A percentile compares a stretch with the other conserved stretches of the same genome.
These are phyloP conservation scores for Cladosporium oxysporum DNA, from an alignment of 2,329 filamentous ascomycete species.

Conservation along the genomic window DNA sequence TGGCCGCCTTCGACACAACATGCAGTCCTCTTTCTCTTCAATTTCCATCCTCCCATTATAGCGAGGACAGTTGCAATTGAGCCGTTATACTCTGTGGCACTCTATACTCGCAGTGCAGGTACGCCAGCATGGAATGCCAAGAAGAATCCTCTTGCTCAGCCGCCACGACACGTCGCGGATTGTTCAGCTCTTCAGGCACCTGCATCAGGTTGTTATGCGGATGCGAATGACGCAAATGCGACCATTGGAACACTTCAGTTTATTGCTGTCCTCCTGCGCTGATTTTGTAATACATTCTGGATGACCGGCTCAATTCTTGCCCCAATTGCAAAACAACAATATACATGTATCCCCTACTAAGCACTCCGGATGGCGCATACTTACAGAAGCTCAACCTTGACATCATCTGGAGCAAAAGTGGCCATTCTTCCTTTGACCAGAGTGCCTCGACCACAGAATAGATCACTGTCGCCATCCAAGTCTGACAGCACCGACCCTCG, in stretches of 20 bases:
- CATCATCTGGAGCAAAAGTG: not conserved
- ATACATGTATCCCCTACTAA: not conserved
- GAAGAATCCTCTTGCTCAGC: conserved; percentile 8
- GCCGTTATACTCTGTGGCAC: not conserved
- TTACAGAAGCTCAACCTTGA: not conserved
- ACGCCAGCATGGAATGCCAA: not conserved
- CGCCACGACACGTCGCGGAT: not conserved
- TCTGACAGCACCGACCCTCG: not conserved
- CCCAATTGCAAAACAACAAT: not conserved
- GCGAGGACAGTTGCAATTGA: not conserved
- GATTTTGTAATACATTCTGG: not conserved
- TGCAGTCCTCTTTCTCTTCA: not conserved
- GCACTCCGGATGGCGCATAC: not conserved
- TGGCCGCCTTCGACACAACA: not conserved
- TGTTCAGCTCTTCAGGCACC: not conserved
- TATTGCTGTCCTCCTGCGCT: not conserved
- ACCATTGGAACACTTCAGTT: not conserved
- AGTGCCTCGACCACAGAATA: not conserved
- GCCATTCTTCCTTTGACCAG: not conserved
- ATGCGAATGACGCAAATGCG: not conserved
- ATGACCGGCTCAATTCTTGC: not conserved
- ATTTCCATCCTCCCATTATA: not conserved
- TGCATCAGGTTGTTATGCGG: not conserved
- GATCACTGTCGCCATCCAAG: not conserved
- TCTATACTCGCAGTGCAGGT: not conserved